Base-by-base conservation (phyloP, 2,329 filamentous ascomycete genomes). In the Scedosporium apiospermum region DNA sequence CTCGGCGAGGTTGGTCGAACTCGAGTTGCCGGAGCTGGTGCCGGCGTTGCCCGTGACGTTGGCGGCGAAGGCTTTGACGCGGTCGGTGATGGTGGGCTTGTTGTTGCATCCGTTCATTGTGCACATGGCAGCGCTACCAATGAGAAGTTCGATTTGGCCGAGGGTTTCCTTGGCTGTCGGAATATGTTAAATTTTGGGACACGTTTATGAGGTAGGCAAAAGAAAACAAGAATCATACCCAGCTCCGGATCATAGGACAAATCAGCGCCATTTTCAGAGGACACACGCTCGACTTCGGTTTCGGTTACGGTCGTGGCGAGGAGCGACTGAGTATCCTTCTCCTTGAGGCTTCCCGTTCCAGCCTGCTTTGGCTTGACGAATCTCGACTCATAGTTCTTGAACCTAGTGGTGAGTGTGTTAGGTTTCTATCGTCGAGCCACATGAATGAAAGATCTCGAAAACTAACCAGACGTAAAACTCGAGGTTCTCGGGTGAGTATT, bases 381-480 rank as follows among this genome's bases (percentile, higher is more conserved):
- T 46, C 60, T 63, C 26, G 69, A 65, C 65, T 80, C 74, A 63
- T 78, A 80, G 66, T 76, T 77, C 64, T 75, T 76, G 71, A 73
- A 79, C 77, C 77, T 79, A 61, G n/a, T 30, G 9, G 9, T 4
- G 23, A 30, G 16, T 12, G 23, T 14, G 44, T 41, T 27, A 41
- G 57, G 46, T 59, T 27, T 34, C n/a, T 51, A n/a, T 49, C 44
- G 4, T 51, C 14, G 3, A 16, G 26, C 9, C 1, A 4, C 23
- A 26, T 0, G 6, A 16, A 6, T 27, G 7, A 3, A 34, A 2
- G 16, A 10, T n/a, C 6, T 26, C 2, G 18, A 1, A 27, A 38
- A 16, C 72, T 27, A 68, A 80, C 78, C 78, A 80, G 46, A 80
- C 71, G 65, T 78, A 80, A 64, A 80, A 80, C 68, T 80, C 78